phyloP scores from a whole-genome alignment of 495 filamentous ascomycete genomes.

The Endocarpon pusillum region DNA sequence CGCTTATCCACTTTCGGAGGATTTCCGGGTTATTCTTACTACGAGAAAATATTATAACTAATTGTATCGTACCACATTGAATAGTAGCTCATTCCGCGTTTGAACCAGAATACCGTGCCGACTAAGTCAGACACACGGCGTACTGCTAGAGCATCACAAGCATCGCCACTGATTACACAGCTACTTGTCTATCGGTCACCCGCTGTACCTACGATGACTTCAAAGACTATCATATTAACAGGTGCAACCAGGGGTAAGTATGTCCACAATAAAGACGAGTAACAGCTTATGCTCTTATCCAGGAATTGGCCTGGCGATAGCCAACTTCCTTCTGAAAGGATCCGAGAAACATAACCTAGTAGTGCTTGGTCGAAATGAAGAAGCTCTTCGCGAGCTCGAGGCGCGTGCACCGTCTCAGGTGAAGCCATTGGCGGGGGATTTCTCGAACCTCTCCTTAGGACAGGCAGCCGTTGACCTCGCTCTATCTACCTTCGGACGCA shows the following conservation, averaged over 20 bases:
- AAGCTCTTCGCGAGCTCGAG: constrained; percentile 49
- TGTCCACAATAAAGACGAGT: background rate
- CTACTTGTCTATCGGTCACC: too few species aligned
- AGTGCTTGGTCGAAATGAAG: constrained; percentile 52
- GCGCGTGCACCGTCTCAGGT: constrained; percentile 47
- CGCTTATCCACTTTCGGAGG: too few species aligned
- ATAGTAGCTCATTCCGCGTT: too few species aligned
- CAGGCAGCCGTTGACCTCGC: constrained; percentile 45
- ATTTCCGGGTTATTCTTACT: too few species aligned
- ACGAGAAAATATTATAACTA: too few species aligned
- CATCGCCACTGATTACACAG: too few species aligned
- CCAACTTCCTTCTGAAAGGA: constrained; percentile 50
- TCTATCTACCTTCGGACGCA: constrained; percentile 41
- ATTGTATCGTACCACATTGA: too few species aligned
- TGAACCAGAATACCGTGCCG: too few species aligned
- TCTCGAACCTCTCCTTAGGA: constrained; percentile 46
- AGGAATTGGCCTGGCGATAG: constrained; percentile 72
- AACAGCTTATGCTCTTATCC: constrained; percentile 1
- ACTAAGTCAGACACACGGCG: too few species aligned
- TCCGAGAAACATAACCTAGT: constrained; percentile 49
- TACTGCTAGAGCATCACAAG: too few species aligned
- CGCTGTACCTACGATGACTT: constrained; percentile 22
- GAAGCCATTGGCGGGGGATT: constrained; percentile 56
- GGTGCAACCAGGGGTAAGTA: constrained; percentile 41
- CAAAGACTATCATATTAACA: constrained; percentile 45